Base-by-base conservation (phyloP, 148 eudicot genomes). In the Rhododendron williamsianum region DNA sequence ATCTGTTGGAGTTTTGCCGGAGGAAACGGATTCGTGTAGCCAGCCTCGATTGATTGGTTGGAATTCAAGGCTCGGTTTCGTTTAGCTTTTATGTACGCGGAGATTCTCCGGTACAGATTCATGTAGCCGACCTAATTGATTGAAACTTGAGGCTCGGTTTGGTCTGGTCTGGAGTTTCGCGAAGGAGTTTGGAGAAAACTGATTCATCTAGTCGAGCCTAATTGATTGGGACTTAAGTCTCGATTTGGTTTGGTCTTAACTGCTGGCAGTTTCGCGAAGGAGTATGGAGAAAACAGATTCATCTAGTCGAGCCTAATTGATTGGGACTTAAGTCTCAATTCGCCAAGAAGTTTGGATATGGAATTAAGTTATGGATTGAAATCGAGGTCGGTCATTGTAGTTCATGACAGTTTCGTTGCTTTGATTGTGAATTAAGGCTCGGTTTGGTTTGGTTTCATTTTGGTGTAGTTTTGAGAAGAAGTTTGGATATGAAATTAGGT, bases 371-470 rank as follows among this genome's bases (percentile, higher is more conserved):
- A 27, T 45, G 90, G 89, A 72, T 87, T 88, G 87, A 88, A 90
- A 86, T 88, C 91, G 79, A 86, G 92, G 93, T 88, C 92, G 2
- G 76, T 88, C 78, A 86, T 88, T 65, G 91, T 89, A n/a, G 90
- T 90, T 71, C 90, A 87, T 76, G 92, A 92, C 85, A 88, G 84
- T 43, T 85, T 87, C 27, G 82, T 71, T 41, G 76, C 54, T 43
- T 21, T 21, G 73, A 67, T 67, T 67, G 33, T 11, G 73, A 10
- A 4, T 25, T 9, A 67, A 67, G 71, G 30, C 30, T 63, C 3
- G 30, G 10, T 63, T 67, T 10, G 73, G 35, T 67, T 25, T n/a
- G 1, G 12, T 58, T 58, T 54, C 0, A 65, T 65, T 10, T n/a
- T 9, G 76, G 35, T 43, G 78, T 84, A 72, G 86, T 54, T 73